A percentile compares a stretch with the other conserved stretches of the same genome.
Conservation (phyloP, 306 rosid species). For the Begonia masoniana region DNA sequence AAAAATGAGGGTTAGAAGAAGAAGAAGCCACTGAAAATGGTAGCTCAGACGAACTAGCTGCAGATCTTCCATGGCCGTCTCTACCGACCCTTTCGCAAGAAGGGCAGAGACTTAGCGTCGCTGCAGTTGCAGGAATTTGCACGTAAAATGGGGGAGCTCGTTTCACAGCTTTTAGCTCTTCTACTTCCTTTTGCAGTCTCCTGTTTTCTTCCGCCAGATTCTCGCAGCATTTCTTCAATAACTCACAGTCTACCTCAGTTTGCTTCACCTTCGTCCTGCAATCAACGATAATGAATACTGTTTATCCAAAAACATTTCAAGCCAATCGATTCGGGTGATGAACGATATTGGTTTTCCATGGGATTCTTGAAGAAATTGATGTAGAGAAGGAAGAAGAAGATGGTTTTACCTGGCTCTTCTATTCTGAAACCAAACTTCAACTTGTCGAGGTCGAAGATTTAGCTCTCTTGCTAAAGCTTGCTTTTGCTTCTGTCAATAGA, state of each 20-base stretch:
- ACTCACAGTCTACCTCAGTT: conserved; percentile 60
- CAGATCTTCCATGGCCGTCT: conserved; percentile 4
- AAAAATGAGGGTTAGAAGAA: conserved; percentile 28
- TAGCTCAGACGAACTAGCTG: conserved; percentile 7
- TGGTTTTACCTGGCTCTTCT: conserved; percentile 57
- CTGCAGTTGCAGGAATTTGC: conserved; percentile 71
- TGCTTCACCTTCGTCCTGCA: conserved; percentile 67
- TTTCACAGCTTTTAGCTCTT: conserved; percentile 49
- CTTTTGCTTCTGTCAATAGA: conserved; percentile 41
- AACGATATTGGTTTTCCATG: neutral
- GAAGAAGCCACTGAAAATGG: conserved; percentile 29
- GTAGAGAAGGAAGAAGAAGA: neutral
- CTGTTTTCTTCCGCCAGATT: conserved; percentile 49
- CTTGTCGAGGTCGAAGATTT: conserved; percentile 53
- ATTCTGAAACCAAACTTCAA: conserved; percentile 75
- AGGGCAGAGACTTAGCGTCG: conserved; percentile 53
- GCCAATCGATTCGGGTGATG: too few relatives aligned
- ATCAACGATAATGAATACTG: too few relatives aligned
- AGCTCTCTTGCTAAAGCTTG: conserved; percentile 51
- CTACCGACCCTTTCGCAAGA: conserved; percentile 47
- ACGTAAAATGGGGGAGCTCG: conserved; percentile 38
- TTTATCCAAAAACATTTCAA: too few relatives aligned
- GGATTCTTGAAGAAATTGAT: neutral
- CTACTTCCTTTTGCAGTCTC: conserved; percentile 44
- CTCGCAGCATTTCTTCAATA: conserved; percentile 58